Conservation (phyloP, 331 rosid genomes). For the Acacia concinna region DNA sequence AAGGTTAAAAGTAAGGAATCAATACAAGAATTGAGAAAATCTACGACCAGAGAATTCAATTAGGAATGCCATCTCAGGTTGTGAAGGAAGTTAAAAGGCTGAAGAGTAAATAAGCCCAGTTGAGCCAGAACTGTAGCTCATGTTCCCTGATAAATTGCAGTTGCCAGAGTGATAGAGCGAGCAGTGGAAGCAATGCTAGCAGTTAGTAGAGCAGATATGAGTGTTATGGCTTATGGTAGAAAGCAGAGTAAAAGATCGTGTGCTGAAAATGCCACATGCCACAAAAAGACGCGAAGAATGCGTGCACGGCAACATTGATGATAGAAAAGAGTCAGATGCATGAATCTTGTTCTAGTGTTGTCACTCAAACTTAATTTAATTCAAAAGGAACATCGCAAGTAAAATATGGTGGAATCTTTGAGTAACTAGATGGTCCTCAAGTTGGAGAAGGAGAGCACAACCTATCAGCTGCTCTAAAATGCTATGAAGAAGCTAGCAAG, state of each 20-base stretch:
- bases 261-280: constrained; percentile 45
- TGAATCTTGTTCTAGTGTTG: constrained; percentile 31
- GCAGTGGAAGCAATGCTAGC: constrained; percentile 96
- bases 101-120: constrained; percentile 74
- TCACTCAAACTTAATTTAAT: constrained; percentile 46
- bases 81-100: constrained; percentile 95
- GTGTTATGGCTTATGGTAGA: constrained; percentile 48
- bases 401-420: constrained; percentile 85
- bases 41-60: constrained; percentile 65
- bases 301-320: constrained; percentile 36
- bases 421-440: constrained; percentile 71
- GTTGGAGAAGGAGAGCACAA: constrained; percentile 62
- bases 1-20: constrained; percentile 52
- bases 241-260: constrained; percentile 55
- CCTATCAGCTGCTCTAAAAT: constrained; percentile 62
- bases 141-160: constrained; percentile 95
- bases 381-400: constrained; percentile 44
- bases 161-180: constrained; percentile 94
- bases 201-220: constrained; percentile 58
- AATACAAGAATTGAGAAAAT: constrained; percentile 49
- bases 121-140: constrained; percentile 69
- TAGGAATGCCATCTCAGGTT: constrained; percentile 86
- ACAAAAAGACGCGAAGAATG: constrained; percentile 47
- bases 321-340: constrained; percentile 31
- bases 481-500: constrained; percentile 83